Evolutionary conservation across 768 basidiomycete genomes (phyloP).

Genomic region (Leccinum fibrillosum): DNA sequence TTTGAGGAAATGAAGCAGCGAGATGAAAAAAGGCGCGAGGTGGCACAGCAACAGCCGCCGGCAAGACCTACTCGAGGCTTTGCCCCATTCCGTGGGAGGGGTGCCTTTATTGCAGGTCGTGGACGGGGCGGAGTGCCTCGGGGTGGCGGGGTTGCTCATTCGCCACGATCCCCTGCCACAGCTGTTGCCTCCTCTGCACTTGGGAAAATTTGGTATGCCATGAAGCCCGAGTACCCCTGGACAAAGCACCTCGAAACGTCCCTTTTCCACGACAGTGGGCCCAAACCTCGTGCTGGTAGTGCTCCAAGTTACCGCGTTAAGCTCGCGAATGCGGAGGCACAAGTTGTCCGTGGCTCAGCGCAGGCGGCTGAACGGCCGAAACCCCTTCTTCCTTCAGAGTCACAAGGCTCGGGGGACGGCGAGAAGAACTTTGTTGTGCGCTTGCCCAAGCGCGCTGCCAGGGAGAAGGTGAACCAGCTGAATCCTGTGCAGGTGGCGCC

Average conservation of each 20-base stretch:
- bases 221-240: constrained; percentile 80
- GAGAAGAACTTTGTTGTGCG: constrained; percentile 53
- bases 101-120: constrained; percentile 39
- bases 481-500: constrained; percentile 20
- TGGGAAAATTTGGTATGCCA: constrained; percentile 63
- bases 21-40: constrained; percentile 52
- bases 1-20: constrained; percentile 82
- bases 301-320: constrained; percentile 58
- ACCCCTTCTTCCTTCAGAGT: constrained; percentile 18
- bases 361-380: constrained; percentile 8
- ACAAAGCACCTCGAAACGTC: constrained; percentile 79
- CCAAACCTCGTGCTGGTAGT: constrained; percentile 57
- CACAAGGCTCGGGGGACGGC: constrained; percentile 36
- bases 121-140: constrained; percentile 48
- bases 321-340: constrained; percentile 48
- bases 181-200: constrained; percentile 25
- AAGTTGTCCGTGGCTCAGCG: constrained; percentile 42
- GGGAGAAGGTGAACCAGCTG: constrained; percentile 29
- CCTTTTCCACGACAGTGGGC: constrained; percentile 60
- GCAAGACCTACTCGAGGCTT: constrained; percentile 33
- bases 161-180: constrained; percentile 30
- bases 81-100: constrained; percentile 44
- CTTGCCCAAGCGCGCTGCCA: constrained; percentile 43
- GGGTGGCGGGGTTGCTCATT: constrained; percentile 37
- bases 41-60: constrained; percentile 32